phyloP scores from a whole-genome alignment of 768 basidiomycete species.

The Leccinum rimulosum region DNA sequence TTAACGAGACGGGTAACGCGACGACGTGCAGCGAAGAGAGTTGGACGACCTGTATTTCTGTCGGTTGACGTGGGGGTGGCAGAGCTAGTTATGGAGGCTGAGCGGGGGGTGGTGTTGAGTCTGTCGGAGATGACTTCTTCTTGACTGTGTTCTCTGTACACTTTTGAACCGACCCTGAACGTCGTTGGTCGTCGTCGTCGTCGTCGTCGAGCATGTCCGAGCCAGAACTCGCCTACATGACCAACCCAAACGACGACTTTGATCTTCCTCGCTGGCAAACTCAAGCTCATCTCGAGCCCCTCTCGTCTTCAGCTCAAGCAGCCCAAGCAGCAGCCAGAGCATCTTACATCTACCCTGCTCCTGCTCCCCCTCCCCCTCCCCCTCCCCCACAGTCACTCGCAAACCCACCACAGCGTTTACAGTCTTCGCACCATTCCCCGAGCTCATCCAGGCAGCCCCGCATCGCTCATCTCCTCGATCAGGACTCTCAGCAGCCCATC shows the following conservation, averaged over 20 bases:
- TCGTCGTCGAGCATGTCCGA: conserved; percentile 53
- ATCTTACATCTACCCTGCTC: conserved; percentile 50
- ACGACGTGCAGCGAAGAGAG: conserved; percentile 51
- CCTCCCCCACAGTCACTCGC: conserved; percentile 6
- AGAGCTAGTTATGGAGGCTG: conserved; percentile 51
- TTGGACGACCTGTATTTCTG: conserved; percentile 68
- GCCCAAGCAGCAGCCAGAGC: conserved; percentile 46
- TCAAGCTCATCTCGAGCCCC: conserved; percentile 42
- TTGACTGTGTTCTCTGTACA: background rate
- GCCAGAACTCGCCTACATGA: conserved; percentile 72
- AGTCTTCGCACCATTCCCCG: conserved; percentile 31
- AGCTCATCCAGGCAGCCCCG: conserved; percentile 54
- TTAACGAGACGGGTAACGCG: background rate
- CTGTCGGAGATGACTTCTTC: background rate
- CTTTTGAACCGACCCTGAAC: conserved; percentile 32
- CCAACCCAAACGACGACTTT: conserved; percentile 78
- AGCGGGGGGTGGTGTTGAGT: conserved; percentile 55
- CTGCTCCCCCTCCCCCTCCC: conserved; percentile 46
- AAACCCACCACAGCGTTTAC: conserved; percentile 35
- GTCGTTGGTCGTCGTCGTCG: conserved; percentile 11
- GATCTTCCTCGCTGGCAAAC: conserved; percentile 62
- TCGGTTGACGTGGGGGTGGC: conserved; percentile 61
- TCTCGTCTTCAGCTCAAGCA: conserved; percentile 60
- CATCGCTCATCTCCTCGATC: conserved; percentile 64
- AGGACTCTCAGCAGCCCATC: conserved; percentile 43